Evolutionary conservation across 371 early-diverging fungal genomes (phyloP).

Genomic region (Apophysomyces sp.): DNA sequence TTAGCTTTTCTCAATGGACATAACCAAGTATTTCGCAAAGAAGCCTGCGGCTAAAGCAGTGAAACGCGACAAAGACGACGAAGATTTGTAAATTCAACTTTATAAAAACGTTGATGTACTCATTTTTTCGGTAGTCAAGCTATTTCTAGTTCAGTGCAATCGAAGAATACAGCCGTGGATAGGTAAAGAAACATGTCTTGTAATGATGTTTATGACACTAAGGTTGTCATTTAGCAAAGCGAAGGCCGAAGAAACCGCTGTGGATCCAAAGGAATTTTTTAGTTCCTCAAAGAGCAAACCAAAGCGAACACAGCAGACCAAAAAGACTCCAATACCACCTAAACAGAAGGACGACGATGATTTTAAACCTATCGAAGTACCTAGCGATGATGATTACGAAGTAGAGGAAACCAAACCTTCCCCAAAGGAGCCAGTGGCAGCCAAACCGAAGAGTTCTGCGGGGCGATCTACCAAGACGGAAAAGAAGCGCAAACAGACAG

Average conservation of each 20-base stretch:
- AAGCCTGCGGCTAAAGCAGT: not conserved
- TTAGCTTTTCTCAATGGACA: not conserved
- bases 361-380: constrained; percentile 7
- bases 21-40: not conserved
- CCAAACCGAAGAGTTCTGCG: not conserved
- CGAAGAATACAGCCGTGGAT: not conserved
- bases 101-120: not conserved
- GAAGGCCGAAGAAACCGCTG: not conserved
- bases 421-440: not conserved
- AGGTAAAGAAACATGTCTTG: not conserved
- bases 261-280: not conserved
- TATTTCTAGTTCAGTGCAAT: not conserved
- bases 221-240: not conserved
- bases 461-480: not conserved
- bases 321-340: not conserved
- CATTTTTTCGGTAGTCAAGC: not conserved
- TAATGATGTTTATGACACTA: not conserved
- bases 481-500: not conserved
- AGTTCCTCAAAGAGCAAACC: not conserved
- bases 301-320: not conserved
- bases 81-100: not conserved
- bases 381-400: not conserved
- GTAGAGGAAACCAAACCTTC: not conserved
- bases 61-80: not conserved
- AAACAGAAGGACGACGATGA: not conserved